Evolutionary conservation across 371 early-diverging fungal species (phyloP).

Genomic region (Basidiobolus meristosporus): DNA sequence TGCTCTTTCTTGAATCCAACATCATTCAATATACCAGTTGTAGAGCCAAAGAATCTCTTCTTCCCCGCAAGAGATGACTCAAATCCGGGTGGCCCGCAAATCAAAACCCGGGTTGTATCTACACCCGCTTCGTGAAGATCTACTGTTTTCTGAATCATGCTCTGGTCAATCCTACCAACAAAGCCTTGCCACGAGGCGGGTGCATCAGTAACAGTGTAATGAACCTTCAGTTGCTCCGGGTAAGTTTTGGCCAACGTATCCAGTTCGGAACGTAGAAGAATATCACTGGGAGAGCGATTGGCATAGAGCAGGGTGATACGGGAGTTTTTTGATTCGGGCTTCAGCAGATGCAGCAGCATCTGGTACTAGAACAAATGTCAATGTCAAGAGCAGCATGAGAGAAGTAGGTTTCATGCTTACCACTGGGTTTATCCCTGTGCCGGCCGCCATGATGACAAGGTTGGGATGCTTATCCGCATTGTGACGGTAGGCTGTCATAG

Average conservation of each 20-base stretch:
- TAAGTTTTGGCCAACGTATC: conserved; percentile 40
- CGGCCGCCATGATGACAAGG: conserved; percentile 77
- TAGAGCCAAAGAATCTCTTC: too few species aligned
- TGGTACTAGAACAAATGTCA: too few species aligned
- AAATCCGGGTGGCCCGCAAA: too few species aligned
- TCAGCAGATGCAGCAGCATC: conserved; percentile 9
- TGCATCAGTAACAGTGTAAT: conserved; percentile 59
- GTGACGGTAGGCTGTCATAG: conserved; percentile 65
- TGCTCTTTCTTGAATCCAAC: too few species aligned
- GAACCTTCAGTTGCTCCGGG: conserved; percentile 61
- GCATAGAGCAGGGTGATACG: conserved; percentile 73
- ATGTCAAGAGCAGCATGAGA: too few species aligned
- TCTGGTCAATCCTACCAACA: conserved; percentile 43
- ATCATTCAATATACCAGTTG: too few species aligned
- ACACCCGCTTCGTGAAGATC: too few species aligned
- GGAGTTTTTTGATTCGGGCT: conserved; percentile 61
- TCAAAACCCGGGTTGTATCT: too few species aligned
- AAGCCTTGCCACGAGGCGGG: conserved; percentile 38
- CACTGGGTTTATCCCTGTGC: conserved; percentile 92
- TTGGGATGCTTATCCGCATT: conserved; percentile 45
- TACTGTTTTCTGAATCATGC: conserved; percentile 28
- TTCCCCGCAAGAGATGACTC: too few species aligned
- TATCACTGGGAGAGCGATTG: conserved; percentile 69
- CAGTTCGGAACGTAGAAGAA: conserved; percentile 61
- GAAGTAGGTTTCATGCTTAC: too few species aligned